Conservation (phyloP, 2,329 filamentous ascomycete species). For the Cytospora schulzeri region DNA sequence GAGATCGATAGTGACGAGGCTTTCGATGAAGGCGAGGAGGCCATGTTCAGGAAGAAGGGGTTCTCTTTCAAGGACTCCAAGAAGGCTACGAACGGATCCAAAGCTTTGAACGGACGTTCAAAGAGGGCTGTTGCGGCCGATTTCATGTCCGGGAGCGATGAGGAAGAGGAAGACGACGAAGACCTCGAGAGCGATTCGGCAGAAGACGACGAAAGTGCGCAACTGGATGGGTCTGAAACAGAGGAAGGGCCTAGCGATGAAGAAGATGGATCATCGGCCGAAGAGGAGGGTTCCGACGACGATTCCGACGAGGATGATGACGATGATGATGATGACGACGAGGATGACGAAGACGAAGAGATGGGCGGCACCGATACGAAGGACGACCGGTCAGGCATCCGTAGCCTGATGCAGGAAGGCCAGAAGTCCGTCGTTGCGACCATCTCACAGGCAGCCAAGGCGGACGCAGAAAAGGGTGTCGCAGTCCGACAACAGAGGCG, state of each 20-base stretch:
- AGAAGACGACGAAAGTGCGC: conserved; percentile 31
- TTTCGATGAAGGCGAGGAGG: conserved; percentile 82
- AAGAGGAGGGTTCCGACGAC: conserved; percentile 33
- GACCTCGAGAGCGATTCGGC: conserved; percentile 39
- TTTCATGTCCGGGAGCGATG: conserved; percentile 54
- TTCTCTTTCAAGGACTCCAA: conserved; percentile 66
- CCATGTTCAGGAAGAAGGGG: conserved; percentile 65
- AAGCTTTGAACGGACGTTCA: conserved; percentile 26
- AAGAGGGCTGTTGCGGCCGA: conserved; percentile 57
- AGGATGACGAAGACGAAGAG: conserved; percentile 36
- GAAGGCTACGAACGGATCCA: conserved; percentile 38
- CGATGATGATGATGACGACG: conserved; percentile 39
- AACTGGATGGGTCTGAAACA: conserved; percentile 12
- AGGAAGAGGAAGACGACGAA: conserved; percentile 41
- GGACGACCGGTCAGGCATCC: conserved; percentile 58
- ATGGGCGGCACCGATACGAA: conserved; percentile 37
- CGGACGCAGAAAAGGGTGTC: conserved; percentile 80
- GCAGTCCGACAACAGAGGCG: conserved; percentile 86
- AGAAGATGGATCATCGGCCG: conserved; percentile 27
- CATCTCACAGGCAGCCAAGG: conserved; percentile 64
- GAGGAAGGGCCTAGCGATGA: conserved; percentile 34
- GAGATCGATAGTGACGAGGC: conserved; percentile 70
- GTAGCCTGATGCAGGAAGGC: conserved; percentile 68
- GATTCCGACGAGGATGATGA: conserved; percentile 42
- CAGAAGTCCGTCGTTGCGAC: conserved; percentile 67